Evolutionary conservation across 2,329 filamentous ascomycete species (phyloP), one percentile per base, ranked within the genome.

Genomic region (Cladophialophora carrionii): DNA sequence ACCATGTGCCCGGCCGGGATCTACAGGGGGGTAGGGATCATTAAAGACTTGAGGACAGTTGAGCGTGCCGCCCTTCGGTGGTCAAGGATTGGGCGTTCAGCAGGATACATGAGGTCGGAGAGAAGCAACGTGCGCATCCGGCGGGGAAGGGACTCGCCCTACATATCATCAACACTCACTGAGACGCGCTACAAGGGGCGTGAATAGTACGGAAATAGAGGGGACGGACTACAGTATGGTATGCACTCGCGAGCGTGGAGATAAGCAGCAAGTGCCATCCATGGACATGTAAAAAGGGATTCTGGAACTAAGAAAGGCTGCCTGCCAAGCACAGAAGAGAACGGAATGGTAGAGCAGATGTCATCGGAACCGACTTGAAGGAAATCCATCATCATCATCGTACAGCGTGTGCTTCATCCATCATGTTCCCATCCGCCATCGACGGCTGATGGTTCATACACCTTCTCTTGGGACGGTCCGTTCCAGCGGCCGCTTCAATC

Each of bases 401-500:
- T n/a, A n/a, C n/a, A n/a, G n/a, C n/a, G n/a, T n/a, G n/a, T 26
- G 20, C 24, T 54, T 32, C 51, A 17, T 20, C 52, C 52, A 10
- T 54, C 24, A 22, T n/a, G 29, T 8, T 51, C 20, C 48, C 22
- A 26, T 12, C 48, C 48, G 24, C 48, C 24, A 51, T 17, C 48
- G 48, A 14, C 20, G 12, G 12, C 48, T 29, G 48, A 14, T 51
- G 8, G 10, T 31, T 53, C 48, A 61, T 4, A 61, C 31, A 22
- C 26, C 31, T 41, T 48, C 57, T 20, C 6, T n/a, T 10, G n/a
- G 14, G 9, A 52, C 8, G 8, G 29, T 52, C 46, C 46, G n/a
- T 12, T 57, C 32, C 31, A 41, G 32, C 46, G 34, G 43, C 55
- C 57, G 20, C 65, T 62, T 64, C 56, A 67, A 24, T 34, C 78